A percentile compares a stretch with the other conserved stretches of the same genome.
Conservation (phyloP, 2,329 filamentous ascomycete genomes). For the Epichloe coenophiala region DNA sequence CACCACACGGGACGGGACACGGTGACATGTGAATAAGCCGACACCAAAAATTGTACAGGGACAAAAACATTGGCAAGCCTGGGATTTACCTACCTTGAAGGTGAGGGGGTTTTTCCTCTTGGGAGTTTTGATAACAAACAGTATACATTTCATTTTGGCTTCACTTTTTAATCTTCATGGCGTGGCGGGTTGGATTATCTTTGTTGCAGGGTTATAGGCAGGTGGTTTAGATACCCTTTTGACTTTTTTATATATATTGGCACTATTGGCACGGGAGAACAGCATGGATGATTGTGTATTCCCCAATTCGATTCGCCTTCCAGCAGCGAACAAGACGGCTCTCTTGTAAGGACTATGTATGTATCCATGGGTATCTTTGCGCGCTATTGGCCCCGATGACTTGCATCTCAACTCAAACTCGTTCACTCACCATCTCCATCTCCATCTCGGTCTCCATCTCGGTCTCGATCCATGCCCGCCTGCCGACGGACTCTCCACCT, state of each 20-base stretch:
- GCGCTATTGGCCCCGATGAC: background rate
- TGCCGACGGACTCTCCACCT: conserved; percentile 15
- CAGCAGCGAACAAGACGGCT: background rate
- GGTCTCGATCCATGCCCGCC: conserved; percentile 1
- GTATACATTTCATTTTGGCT: background rate
- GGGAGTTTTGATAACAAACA: background rate
- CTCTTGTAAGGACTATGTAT: background rate
- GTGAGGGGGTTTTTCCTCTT: too few relatives aligned
- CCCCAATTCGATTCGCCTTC: background rate
- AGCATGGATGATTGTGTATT: background rate
- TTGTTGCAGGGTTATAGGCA: conserved; percentile 2
- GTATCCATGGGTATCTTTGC: background rate
- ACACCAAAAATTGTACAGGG: background rate
- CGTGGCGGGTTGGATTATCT: conserved; percentile 1
- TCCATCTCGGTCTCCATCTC: background rate
- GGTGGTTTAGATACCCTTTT: conserved; percentile 7
- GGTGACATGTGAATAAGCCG: background rate
- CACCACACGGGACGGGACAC: background rate
- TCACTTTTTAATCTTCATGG: background rate
- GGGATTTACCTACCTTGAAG: background rate
- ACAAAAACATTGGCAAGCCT: background rate
- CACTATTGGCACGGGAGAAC: background rate
- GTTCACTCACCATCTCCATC: conserved; percentile 1
- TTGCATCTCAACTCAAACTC: background rate
- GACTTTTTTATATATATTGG: background rate